phyloP scores from a whole-genome alignment of 176 grass and related monocot genomes.

The Sorghum bicolor region Sorghum_bicolor_NCBIv3 NC_012871.2:72801501-72802000 shows the following conservation, averaged over 20 bases:
- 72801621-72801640: fast-evolving
- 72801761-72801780: background rate
- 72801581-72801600: background rate
- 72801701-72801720: background rate
- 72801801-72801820: background rate
- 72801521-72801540: no score
- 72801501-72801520: no score
- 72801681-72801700: background rate
- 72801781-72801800: background rate
- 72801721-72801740: constrained; percentile 33
- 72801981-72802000: no score
- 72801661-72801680: background rate
- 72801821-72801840: background rate
- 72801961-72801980: no score
- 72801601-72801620: background rate
- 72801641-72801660: constrained; percentile 20
- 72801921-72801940: no score
- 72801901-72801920: background rate
- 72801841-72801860: background rate
- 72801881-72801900: background rate
- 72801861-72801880: background rate
- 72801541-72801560: no score
- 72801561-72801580: background rate
- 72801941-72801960: no score
- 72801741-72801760: background rate